Percentiles rank a stretch among this genome's conserved stretches.
Evolutionary conservation across 768 basidiomycete species (phyloP).

Genomic region (Phaffia australis): DNA sequence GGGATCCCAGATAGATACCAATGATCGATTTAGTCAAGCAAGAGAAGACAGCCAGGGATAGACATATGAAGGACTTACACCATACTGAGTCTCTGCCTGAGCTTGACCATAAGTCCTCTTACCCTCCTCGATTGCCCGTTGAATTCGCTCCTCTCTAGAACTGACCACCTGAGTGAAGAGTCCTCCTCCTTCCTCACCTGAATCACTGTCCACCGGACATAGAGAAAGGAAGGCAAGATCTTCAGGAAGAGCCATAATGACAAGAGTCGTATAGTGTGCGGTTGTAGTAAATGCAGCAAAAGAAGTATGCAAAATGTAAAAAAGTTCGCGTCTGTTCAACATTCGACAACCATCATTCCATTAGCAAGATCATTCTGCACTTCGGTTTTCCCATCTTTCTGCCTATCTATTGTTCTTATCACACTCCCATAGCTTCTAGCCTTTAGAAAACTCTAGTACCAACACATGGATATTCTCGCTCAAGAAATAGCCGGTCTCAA

Average conservation of each 20-base stretch:
- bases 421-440: no score
- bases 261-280: no score
- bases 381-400: no score
- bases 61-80: background rate
- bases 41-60: no score
- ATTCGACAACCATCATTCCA: no score
- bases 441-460: no score
- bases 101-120: constrained; percentile 12
- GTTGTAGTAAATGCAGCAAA: no score
- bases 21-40: background rate
- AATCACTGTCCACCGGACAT: constrained; percentile 12
- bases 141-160: constrained; percentile 17
- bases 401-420: no score
- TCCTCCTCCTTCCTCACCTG: constrained; percentile 9
- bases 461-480: constrained; percentile 22
- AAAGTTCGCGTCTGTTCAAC: no score
- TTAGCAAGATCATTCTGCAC: no score
- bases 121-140: constrained; percentile 23
- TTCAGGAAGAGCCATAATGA: background rate
- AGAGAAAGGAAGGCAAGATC: constrained; percentile 24
- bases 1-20: background rate
- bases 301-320: no score
- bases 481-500: constrained; percentile 24
- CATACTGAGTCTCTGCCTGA: constrained; percentile 19
- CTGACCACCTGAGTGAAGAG: no score